Evolutionary conservation across 1,284 basidiomycete genomes (phyloP), one percentile per base, ranked within the genome.

Genomic region (Trametes versicolor): DNA sequence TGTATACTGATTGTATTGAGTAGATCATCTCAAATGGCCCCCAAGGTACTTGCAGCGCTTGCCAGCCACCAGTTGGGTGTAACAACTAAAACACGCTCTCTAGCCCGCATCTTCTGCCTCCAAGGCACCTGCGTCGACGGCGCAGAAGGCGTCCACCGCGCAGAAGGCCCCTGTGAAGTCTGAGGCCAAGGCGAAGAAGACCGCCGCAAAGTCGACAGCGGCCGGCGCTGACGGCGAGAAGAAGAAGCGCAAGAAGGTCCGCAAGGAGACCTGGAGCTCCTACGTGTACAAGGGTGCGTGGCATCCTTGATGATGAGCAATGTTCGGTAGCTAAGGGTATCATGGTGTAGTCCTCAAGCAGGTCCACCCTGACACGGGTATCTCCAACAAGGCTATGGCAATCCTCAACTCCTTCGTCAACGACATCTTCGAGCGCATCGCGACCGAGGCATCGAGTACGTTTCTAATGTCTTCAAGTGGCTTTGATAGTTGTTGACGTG

Each of bases 331-430:
- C 71, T 64, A 60, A 29, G 25, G 32, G 43, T 34, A 9, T 7
- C n/a, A 23, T 74, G 34, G 73, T 75, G 74, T 74, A 84, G 87
- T 89, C 64, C 81, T 89, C 69, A 89, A 88, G 82, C 86, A 87
- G 73, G 90, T 91, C 65, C 90, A 91, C 82, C 89, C 90, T 70
- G 90, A 92, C 77, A 91, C 89, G 69, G 90, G 89, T 86, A 90
- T 91, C 80, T 84, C 86, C 56, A 91, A 90, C 86, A 91, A 91
- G 81, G 89, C 89, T 57, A 92, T 92, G 90, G 83, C 86, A 60
- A 90, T 92, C 76, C 79, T 91, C 65, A 90, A 90, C 84, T 90
- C 87, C 12, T 89, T 89, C 75, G 87, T 89, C 71, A 85, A 87
- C 68, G 87, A 89, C 76, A 91, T 91, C 77, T 91, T 91, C 72